Percentiles rank a stretch among this genome's conserved stretches.
phyloP scores from a whole-genome alignment of 176 grass and related monocot species.

The Musa beccarii region DNA sequence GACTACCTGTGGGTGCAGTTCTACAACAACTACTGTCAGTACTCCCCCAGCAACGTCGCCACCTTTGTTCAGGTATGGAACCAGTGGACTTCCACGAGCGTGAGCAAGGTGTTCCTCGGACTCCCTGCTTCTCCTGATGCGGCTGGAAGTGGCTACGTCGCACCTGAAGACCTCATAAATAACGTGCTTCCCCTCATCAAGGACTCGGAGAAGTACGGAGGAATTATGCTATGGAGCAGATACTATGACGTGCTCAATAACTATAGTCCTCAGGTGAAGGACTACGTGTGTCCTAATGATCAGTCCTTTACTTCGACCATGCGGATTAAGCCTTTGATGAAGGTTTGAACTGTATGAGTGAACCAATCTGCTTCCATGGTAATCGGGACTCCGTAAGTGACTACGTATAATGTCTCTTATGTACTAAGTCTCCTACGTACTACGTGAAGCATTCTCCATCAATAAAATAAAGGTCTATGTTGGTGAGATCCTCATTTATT shows the following conservation, averaged over 20 bases:
- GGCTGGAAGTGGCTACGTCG: conserved; percentile 36
- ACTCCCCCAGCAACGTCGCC: conserved; percentile 14
- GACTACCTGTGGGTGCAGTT: conserved; percentile 95
- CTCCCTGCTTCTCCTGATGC: conserved; percentile 36
- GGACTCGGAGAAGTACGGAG: conserved; percentile 29
- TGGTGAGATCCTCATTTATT: too few relatives aligned
- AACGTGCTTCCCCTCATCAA: conserved; percentile 33
- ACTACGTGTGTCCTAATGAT: neutral
- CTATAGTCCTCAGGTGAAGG: conserved; percentile 34
- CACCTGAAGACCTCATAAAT: conserved; percentile 14
- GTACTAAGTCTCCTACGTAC: too few relatives aligned
- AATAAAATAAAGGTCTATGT: too few relatives aligned
- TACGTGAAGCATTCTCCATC: too few relatives aligned
- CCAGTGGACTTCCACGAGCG: conserved; percentile 33
- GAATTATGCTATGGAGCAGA: conserved; percentile 66
- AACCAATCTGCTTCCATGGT: neutral
- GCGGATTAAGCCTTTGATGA: too few relatives aligned
- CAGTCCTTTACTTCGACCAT: too few relatives aligned
- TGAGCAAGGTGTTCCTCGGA: conserved; percentile 44
- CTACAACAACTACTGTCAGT: conserved; percentile 85
- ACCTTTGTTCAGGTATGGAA: conserved; percentile 42
- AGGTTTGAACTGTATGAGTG: too few relatives aligned
- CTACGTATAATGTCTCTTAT: too few relatives aligned
- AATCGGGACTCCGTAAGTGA: neutral
- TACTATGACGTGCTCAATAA: conserved; percentile 31